Evolutionary conservation across 2,329 filamentous ascomycete species (phyloP), one percentile per base, ranked within the genome.

Genomic region (Neofusicoccum cordaticola): DNA sequence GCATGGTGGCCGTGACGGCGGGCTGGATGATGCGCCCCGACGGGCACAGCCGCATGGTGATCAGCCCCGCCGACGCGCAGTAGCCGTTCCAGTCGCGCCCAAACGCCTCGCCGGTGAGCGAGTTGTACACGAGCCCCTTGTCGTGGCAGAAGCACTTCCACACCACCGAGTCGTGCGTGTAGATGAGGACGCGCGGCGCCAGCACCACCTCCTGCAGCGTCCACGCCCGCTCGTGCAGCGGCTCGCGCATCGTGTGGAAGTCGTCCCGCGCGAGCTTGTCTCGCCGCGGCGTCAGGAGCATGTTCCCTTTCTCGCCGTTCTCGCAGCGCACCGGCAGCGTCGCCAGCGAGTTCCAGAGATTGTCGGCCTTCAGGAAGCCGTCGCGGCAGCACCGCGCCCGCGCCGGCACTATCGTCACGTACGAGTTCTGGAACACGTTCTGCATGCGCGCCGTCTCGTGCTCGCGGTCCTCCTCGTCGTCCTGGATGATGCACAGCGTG

Each of bases 201-300:
- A 65, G 52, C n/a, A 65, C 27, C 8, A 41, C 58, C 17, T 65
- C 63, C 27, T 61, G 63, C 15, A 65, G 53, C 27, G 53, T 61
- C 53, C 63, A 65, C 11, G 41, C 63, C 6, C 63, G 27, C 27
- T 62, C 53, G 17, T 65, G 41, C n/a, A 44, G 57, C 5, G 58
- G 58, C 44, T 65, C 64, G 1, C 44, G 35, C 15, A 27, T 7
- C 27, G 15, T 19, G 39, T 22, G 31, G 27, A 12, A 42, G 13
- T 45, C 35, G 42, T 56, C 34, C 3, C 41, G 44, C 9, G 45
- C 17, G 22, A 57, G 39, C n/a, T 47, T 17, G 34, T 48, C 17
- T 11, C 53, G 45, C 27, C 47, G 44, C 35, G 39, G 34, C n/a
- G 39, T 37, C 42, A 52, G 62, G n/a, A 44, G 37, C 31, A 63